phyloP scores from a whole-genome alignment of 768 basidiomycete genomes.

The Dictyophora rubrovolvata region DNA sequence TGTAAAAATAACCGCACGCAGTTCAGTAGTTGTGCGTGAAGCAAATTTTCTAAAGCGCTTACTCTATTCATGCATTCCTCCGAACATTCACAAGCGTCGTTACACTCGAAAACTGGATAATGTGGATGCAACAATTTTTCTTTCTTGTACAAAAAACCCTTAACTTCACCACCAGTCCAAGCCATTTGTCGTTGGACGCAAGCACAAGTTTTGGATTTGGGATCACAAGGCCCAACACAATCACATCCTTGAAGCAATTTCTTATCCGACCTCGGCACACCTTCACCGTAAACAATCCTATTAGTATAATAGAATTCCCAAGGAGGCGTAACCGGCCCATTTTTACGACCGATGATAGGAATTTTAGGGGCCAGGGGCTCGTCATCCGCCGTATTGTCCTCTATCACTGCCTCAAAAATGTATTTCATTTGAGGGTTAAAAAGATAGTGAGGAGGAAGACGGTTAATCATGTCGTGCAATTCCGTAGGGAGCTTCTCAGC shows the following conservation, averaged over 20 bases:
- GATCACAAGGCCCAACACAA: slow-evolving; percentile 68
- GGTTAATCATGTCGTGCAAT: slow-evolving; percentile 59
- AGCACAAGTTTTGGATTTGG: slow-evolving; percentile 59
- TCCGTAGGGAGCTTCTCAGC: slow-evolving; percentile 30
- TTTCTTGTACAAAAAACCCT: slow-evolving; percentile 54
- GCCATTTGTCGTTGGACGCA: slow-evolving; percentile 52
- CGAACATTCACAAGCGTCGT: slow-evolving; percentile 69
- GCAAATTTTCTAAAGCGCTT: slow-evolving; percentile 16
- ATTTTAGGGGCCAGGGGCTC: slow-evolving; percentile 66
- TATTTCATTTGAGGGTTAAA: slow-evolving; percentile 34
- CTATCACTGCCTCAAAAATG: slow-evolving; percentile 58
- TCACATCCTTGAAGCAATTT: slow-evolving; percentile 53
- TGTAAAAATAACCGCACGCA: not conserved
- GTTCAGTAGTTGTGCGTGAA: not conserved
- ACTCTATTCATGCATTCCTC: slow-evolving; percentile 79
- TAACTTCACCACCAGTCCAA: slow-evolving; percentile 26
- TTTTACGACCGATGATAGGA: slow-evolving; percentile 55
- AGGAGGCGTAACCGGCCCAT: slow-evolving; percentile 57
- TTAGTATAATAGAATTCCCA: slow-evolving; percentile 90
- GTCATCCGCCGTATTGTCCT: slow-evolving; percentile 50
- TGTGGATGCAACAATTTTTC: slow-evolving; percentile 36
- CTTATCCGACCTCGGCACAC: slow-evolving; percentile 56
- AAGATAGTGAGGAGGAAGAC: slow-evolving; percentile 27
- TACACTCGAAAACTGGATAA: slow-evolving; percentile 79
- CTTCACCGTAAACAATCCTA: slow-evolving; percentile 61